phyloP scores from a whole-genome alignment of 192 early-diverging fungal genomes.

The Backusella morwellensis region DNA sequence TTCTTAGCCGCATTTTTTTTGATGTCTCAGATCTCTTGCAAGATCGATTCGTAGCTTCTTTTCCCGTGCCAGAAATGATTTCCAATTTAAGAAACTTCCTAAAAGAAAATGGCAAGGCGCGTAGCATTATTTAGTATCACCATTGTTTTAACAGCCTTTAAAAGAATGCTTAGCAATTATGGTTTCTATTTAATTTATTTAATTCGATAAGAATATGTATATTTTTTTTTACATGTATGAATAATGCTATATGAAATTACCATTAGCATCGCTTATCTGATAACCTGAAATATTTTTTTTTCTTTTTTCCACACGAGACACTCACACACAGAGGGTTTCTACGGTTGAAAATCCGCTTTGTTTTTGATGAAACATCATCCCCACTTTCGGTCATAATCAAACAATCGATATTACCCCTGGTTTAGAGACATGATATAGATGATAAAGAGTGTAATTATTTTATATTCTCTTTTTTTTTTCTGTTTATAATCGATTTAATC shows the following conservation, averaged over 20 bases:
- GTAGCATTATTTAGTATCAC: background rate
- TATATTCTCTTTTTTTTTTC: background rate
- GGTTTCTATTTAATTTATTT: background rate
- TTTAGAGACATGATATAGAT: background rate
- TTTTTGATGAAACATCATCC: background rate
- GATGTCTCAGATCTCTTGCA: background rate
- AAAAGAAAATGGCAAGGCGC: background rate
- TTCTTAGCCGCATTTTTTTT: background rate
- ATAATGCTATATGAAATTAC: background rate
- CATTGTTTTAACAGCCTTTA: background rate
- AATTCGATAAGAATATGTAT: background rate
- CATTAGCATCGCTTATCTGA: background rate
- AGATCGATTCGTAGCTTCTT: conserved; percentile 1
- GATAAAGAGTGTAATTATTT: background rate
- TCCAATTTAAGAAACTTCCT: conserved; percentile 2
- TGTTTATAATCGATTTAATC: background rate
- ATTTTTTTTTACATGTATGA: background rate
- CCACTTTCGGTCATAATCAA: background rate
- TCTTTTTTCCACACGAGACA: background rate
- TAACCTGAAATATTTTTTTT: background rate
- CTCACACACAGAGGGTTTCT: background rate
- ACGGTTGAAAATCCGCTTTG: background rate
- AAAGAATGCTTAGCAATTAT: background rate
- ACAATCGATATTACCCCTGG: background rate
- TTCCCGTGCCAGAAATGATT: background rate